Base-by-base conservation (phyloP, 108 stramenopile genomes). In the Skeletonema grethae region DNA sequence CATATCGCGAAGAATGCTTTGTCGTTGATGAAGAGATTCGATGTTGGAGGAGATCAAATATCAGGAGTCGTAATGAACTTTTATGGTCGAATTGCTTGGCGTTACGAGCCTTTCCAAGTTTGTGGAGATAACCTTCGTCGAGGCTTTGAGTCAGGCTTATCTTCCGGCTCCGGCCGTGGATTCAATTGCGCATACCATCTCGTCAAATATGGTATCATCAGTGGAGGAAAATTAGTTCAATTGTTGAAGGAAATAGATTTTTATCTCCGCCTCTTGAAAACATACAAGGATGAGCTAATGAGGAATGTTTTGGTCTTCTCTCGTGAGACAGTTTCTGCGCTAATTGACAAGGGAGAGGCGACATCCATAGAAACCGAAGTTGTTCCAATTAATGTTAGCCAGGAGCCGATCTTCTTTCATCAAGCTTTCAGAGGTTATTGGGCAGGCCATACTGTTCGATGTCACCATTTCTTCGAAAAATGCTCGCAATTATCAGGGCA, bases 241-340 rank as follows among this genome's bases (percentile, higher is more conserved):
- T 56, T 79, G 31, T 43, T 66, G 18, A 57, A 66, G 9, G 61
- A 71, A 61, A 48, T 79, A 1, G 65, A 79, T 39, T 60, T 58
- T 58, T 70, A 67, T 18, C 32, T 79, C n/a, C 63, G 62, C 43
- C 59, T 78, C 12, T 36, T 65, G 6, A 20, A 28, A 36, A 53
- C 29, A 20, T 63, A 61, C 32, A 56, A 57, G 41, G 13, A 10
- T 32, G 41, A 71, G 35, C 22, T 46, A 15, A 32, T 15, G 20
- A 67, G 9, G 34, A 16, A 28, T 53, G 30, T 4, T 28, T 48
- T 36, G 10, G 45, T 59, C 22, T 56, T 61, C 28, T 72, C 36
- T 63, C 65, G 64, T 28, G 43, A 68, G 28, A 65, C 70, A 66
- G 63, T 79, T 32, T 56, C 58, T 9, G 28, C 55, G 0, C 36